phyloP scores from a whole-genome alignment of 495 filamentous ascomycete species.

The Lophiostoma macrostomum region DNA sequence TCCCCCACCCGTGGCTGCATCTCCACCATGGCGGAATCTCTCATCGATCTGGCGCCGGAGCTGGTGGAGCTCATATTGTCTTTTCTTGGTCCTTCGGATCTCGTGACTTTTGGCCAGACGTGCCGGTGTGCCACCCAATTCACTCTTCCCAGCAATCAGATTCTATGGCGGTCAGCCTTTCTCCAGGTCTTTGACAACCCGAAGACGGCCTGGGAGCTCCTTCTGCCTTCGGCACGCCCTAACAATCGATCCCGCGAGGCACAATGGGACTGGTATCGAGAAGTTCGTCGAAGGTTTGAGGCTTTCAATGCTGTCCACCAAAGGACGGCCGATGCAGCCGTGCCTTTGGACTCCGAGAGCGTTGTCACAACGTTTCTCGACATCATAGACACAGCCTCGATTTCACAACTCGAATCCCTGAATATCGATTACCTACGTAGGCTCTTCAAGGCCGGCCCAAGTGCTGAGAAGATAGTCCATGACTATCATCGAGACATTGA shows the following conservation, averaged over 20 bases:
- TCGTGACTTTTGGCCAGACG: conserved; percentile 20
- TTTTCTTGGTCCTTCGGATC: conserved; percentile 10
- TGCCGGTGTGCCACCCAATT: conserved; percentile 21
- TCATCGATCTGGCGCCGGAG: conserved; percentile 20
- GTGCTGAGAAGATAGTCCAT: conserved; percentile 21
- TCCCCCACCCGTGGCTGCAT: no score
- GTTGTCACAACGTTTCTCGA: conserved; percentile 15
- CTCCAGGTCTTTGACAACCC: conserved; percentile 29
- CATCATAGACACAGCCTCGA: conserved; percentile 16
- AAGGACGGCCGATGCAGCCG: background rate
- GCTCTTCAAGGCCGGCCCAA: background rate
- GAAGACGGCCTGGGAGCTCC: conserved; percentile 10
- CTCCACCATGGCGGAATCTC: background rate
- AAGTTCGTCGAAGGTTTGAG: conserved; percentile 8
- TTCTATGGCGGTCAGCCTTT: conserved; percentile 23
- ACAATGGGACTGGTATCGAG: conserved; percentile 25
- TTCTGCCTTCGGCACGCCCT: conserved; percentile 19
- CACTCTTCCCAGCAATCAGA: conserved; percentile 20
- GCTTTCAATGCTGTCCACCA: conserved; percentile 13
- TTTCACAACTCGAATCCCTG: background rate
- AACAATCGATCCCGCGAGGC: conserved; percentile 10
- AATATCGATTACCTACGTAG: conserved; percentile 21
- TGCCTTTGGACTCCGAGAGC: background rate
- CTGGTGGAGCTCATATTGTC: conserved; percentile 24
- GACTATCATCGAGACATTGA: conserved; percentile 24